A percentile compares a stretch with the other conserved stretches of the same genome.
These are phyloP conservation scores for Claviceps paspali DNA, from an alignment of 2,329 filamentous ascomycete species.

Conservation along the genomic window DNA sequence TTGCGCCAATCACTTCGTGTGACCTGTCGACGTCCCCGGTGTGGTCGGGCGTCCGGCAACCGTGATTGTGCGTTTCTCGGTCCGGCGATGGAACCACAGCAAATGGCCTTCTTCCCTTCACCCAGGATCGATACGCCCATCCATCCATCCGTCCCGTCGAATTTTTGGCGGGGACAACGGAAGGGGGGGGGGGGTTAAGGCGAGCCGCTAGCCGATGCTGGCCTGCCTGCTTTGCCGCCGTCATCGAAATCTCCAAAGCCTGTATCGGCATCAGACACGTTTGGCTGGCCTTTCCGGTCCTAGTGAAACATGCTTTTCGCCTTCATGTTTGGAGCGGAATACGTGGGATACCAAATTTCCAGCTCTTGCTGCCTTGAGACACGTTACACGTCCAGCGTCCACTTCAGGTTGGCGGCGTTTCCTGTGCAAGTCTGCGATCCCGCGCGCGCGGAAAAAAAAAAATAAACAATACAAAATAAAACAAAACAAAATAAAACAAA, in stretches of 20 bases:
- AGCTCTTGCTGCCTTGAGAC: neutral
- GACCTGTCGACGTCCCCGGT: neutral
- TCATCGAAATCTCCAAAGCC: constrained; percentile 1
- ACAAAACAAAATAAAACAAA: too few relatives aligned
- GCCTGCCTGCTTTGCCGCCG: neutral
- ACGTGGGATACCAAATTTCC: neutral
- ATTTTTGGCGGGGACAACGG: too few relatives aligned
- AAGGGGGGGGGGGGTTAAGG: too few relatives aligned
- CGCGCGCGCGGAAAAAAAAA: constrained; percentile 1
- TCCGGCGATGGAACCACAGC: neutral
- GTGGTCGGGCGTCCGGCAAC: neutral
- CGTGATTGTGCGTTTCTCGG: constrained; percentile 1
- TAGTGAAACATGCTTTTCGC: constrained; percentile 2
- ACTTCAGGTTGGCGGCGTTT: neutral
- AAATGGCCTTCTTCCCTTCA: neutral
- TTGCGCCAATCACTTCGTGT: neutral
- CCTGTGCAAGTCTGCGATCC: neutral
- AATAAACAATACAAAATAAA: too few relatives aligned
- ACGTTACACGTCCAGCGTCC: neutral
- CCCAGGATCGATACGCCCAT: too few relatives aligned
- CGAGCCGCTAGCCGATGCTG: neutral
- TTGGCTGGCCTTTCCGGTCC: constrained; percentile 3
- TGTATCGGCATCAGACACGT: neutral
- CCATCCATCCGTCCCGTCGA: too few relatives aligned
- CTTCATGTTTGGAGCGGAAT: neutral